Percentiles rank a stretch among this genome's conserved stretches.
phyloP scores from a whole-genome alignment of 2,329 filamentous ascomycete genomes.

The Ophioceras dolichostomum region DNA sequence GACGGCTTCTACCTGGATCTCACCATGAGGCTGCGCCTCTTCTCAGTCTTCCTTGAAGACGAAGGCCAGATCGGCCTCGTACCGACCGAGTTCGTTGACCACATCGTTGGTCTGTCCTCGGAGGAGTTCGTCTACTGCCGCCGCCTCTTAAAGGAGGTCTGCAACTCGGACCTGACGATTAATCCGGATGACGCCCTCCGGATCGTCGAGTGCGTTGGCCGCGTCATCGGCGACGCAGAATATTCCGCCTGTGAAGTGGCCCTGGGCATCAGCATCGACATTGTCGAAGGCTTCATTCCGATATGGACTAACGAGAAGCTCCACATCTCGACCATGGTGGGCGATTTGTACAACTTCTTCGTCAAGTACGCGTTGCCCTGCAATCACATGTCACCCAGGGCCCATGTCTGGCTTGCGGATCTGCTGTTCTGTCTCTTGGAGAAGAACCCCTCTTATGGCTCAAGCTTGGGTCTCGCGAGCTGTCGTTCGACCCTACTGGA shows the following conservation, averaged over 20 bases:
- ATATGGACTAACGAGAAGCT: conserved; percentile 50
- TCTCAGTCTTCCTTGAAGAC: conserved; percentile 30
- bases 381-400: conserved; percentile 55
- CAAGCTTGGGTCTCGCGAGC: conserved; percentile 41
- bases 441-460: conserved; percentile 54
- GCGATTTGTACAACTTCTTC: conserved; percentile 71
- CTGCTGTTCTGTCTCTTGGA: conserved; percentile 62
- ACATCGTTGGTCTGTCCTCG: conserved; percentile 33
- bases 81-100: conserved; percentile 35
- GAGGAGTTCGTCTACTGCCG: conserved; percentile 42
- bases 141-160: conserved; percentile 35
- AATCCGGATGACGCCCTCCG: conserved; percentile 29
- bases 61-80: conserved; percentile 33
- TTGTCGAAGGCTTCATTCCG: conserved; percentile 50
- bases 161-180: conserved; percentile 39
- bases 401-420: conserved; percentile 53
- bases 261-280: conserved; percentile 52
- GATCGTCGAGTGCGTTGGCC: conserved; percentile 38
- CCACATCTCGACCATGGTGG: conserved; percentile 51
- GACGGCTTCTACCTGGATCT: conserved; percentile 36
- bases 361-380: conserved; percentile 54
- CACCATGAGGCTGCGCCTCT: conserved; percentile 28
- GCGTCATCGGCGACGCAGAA: conserved; percentile 40
- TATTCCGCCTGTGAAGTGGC: conserved; percentile 66
- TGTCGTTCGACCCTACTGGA: conserved; percentile 61